Evolutionary conservation across 2,329 filamentous ascomycete genomes (phyloP).

Genomic region (Aspergillus unguis): DNA sequence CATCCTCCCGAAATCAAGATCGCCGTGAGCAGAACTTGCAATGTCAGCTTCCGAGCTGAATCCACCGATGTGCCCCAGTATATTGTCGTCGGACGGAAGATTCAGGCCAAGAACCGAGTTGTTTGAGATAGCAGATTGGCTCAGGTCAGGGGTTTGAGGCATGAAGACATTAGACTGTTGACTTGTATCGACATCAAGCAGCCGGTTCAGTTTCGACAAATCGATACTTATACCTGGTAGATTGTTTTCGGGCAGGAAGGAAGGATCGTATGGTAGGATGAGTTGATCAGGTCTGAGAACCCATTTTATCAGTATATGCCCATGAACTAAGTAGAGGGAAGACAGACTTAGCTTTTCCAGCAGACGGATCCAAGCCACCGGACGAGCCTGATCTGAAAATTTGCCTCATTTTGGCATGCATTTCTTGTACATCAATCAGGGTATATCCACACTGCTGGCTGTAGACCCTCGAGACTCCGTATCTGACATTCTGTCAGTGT

Average conservation of each 20-base stretch:
- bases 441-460: slow-evolving; percentile 84
- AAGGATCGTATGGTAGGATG: slow-evolving; percentile 75
- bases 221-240: slow-evolving; percentile 60
- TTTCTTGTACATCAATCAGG: slow-evolving; percentile 72
- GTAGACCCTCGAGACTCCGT: slow-evolving; percentile 81
- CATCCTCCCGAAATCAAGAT: slow-evolving; percentile 26
- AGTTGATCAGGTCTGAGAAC: slow-evolving; percentile 68
- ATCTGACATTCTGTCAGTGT: slow-evolving; percentile 41
- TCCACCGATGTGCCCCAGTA: slow-evolving; percentile 34
- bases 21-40: slow-evolving; percentile 35
- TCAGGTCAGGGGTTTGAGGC: slow-evolving; percentile 32
- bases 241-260: slow-evolving; percentile 66
- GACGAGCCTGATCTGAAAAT: slow-evolving; percentile 59
- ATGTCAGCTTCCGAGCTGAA: slow-evolving; percentile 44
- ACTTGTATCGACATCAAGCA: slow-evolving; percentile 30
- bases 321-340: slow-evolving; percentile 25
- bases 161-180: slow-evolving; percentile 33
- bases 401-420: slow-evolving; percentile 68
- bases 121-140: slow-evolving; percentile 27
- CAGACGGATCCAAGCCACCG: slow-evolving; percentile 65
- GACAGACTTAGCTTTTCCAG: slow-evolving; percentile 65
- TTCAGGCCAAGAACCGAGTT: slow-evolving; percentile 39
- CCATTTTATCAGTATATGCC: background rate
- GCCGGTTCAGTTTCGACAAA: slow-evolving; percentile 44
- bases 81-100: slow-evolving; percentile 48